Percentiles rank a stretch among this genome's conserved stretches.
Conservation (phyloP, 192 early-diverging fungal genomes). For the Fimicolochytrium jonesii region DNA sequence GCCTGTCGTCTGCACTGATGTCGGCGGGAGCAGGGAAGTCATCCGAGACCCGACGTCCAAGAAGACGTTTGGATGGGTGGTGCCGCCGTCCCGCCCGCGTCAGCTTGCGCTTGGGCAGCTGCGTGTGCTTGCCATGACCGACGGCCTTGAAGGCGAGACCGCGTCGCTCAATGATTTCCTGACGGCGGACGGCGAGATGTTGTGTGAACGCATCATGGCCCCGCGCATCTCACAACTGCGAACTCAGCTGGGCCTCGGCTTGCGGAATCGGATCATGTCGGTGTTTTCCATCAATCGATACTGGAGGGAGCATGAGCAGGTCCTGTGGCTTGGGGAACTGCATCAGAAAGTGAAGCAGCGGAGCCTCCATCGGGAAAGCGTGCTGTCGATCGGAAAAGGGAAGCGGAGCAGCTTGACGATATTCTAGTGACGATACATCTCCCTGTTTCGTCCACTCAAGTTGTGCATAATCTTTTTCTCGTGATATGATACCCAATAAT, state of each 20-base stretch:
- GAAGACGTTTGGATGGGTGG: conserved; percentile 32
- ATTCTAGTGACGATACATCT: too few species aligned
- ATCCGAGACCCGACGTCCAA: conserved; percentile 16
- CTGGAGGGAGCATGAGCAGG: conserved; percentile 43
- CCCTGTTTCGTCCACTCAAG: too few species aligned
- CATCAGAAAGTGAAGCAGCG: neutral
- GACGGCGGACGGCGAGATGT: conserved; percentile 9
- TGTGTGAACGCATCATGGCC: conserved; percentile 34
- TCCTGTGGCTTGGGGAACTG: conserved; percentile 26
- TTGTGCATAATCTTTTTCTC: too few species aligned
- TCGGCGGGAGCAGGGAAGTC: conserved; percentile 35
- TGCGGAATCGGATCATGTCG: conserved; percentile 30
- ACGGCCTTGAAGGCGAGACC: conserved; percentile 25
- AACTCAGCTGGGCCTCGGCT: conserved; percentile 28
- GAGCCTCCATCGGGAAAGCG: too few species aligned
- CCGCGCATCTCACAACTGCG: conserved; percentile 27
- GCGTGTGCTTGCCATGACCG: conserved; percentile 35
- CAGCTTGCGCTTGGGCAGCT: conserved; percentile 41
- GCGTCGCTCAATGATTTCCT: conserved; percentile 27
- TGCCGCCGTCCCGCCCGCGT: conserved; percentile 34
- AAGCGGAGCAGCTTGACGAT: too few species aligned
- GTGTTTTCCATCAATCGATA: conserved; percentile 44
- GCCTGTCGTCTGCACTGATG: conserved; percentile 36
- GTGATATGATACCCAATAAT: too few species aligned
- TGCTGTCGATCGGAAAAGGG: too few species aligned